phyloP scores from a whole-genome alignment of 148 eudicot species.

The Simmondsia chinensis region DNA sequence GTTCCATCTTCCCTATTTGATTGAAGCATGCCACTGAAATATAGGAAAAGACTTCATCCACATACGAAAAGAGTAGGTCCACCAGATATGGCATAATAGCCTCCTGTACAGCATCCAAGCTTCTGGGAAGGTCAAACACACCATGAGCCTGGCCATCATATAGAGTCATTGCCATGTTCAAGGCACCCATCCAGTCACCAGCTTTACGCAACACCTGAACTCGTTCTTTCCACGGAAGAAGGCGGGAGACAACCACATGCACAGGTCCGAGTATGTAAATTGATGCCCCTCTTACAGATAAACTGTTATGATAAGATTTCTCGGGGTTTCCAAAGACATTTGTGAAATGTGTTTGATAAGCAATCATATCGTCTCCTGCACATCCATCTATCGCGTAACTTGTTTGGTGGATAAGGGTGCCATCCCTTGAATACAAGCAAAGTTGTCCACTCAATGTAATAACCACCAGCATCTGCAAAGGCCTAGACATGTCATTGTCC shows the following conservation, averaged over 20 bases:
- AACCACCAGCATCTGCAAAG: conserved; percentile 75
- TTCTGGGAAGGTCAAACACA: conserved; percentile 83
- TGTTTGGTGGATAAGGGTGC: conserved; percentile 81
- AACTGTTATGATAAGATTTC: conserved; percentile 84
- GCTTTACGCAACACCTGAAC: conserved; percentile 80
- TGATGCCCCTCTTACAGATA: conserved; percentile 80
- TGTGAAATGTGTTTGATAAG: conserved; percentile 68
- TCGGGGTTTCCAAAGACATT: conserved; percentile 79
- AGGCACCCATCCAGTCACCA: conserved; percentile 98
- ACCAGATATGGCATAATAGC: conserved; percentile 69
- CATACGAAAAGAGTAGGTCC: conserved; percentile 75
- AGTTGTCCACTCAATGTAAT: conserved; percentile 72
- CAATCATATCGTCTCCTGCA: conserved; percentile 64
- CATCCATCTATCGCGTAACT: conserved; percentile 54
- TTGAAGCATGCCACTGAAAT: conserved; percentile 75
- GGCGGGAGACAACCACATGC: conserved; percentile 71
- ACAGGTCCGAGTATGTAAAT: conserved; percentile 69
- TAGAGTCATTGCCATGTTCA: conserved; percentile 86
- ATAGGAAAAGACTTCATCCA: conserved; percentile 91
- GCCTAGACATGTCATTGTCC: conserved; percentile 1
- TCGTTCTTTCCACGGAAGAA: conserved; percentile 90
- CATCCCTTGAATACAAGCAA: conserved; percentile 78
- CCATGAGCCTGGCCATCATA: conserved; percentile 92
- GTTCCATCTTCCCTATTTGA: conserved; percentile 50
- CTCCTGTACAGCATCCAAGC: conserved; percentile 49